Percentiles rank a stretch among this genome's conserved stretches.
Conservation (phyloP, 1,284 basidiomycete genomes). For the Ustilago trichophora region DNA sequence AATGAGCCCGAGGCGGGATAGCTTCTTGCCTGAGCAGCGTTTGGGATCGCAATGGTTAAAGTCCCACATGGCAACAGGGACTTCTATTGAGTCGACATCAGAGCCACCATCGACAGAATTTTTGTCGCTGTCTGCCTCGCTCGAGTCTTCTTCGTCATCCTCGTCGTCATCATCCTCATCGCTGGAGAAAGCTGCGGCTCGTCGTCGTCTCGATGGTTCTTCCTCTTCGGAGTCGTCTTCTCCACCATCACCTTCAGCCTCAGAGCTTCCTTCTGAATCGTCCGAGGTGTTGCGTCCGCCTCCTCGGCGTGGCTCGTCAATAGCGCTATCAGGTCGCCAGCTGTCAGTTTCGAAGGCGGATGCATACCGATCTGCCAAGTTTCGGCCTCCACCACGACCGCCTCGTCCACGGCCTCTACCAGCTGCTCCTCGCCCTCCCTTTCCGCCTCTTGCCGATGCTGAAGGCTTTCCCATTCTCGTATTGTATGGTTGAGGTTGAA, state of each 20-base stretch:
- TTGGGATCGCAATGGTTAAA: slow-evolving; percentile 97
- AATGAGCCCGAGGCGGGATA: slow-evolving; percentile 84
- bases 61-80: slow-evolving; percentile 70
- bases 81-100: slow-evolving; percentile 40
- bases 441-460: slow-evolving; percentile 27
- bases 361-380: slow-evolving; percentile 25
- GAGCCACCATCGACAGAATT: slow-evolving; percentile 40
- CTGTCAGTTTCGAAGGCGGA: slow-evolving; percentile 38
- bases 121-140: slow-evolving; percentile 26
- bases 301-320: slow-evolving; percentile 27
- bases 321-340: slow-evolving; percentile 51
- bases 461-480: slow-evolving; percentile 31
- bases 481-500: background rate
- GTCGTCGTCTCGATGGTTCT: slow-evolving; percentile 8
- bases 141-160: too few relatives aligned
- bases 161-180: slow-evolving; percentile 8
- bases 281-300: background rate
- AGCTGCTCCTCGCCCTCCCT: slow-evolving; percentile 24
- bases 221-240: slow-evolving; percentile 16
- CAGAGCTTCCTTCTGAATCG: slow-evolving; percentile 4
- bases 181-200: background rate
- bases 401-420: slow-evolving; percentile 36
- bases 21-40: slow-evolving; percentile 93
- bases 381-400: slow-evolving; percentile 35
- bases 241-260: slow-evolving; percentile 9